Conservation (phyloP, 2,329 filamentous ascomycete species). For the Aspergillus oerlinghausenensis region DNA sequence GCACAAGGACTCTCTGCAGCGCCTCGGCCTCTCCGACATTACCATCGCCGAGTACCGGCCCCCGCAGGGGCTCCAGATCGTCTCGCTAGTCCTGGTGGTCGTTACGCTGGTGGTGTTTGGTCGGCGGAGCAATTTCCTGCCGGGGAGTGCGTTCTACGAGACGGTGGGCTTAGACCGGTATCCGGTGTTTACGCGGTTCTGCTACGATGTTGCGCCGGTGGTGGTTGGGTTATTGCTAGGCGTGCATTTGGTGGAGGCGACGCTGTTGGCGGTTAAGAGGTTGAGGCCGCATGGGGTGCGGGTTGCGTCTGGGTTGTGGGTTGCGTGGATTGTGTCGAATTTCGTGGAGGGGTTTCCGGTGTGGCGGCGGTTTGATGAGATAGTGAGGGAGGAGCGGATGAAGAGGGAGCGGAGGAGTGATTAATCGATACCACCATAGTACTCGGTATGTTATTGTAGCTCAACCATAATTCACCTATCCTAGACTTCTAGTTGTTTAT, state of each 20-base stretch:
- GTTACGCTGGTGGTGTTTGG: slow-evolving; percentile 52
- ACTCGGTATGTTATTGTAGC: neutral
- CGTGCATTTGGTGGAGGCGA: slow-evolving; percentile 64
- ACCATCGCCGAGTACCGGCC: slow-evolving; percentile 50
- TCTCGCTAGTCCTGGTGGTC: slow-evolving; percentile 52
- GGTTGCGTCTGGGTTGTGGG: slow-evolving; percentile 47
- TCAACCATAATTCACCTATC: too few relatives aligned
- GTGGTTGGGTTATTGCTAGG: slow-evolving; percentile 57
- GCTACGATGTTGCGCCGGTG: slow-evolving; percentile 54
- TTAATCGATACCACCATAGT: neutral
- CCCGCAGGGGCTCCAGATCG: slow-evolving; percentile 48
- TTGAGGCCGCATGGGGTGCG: slow-evolving; percentile 51
- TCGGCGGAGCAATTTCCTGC: slow-evolving; percentile 49
- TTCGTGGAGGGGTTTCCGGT: slow-evolving; percentile 52
- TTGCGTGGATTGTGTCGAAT: slow-evolving; percentile 49
- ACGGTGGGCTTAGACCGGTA: slow-evolving; percentile 47
- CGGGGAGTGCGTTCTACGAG: slow-evolving; percentile 49
- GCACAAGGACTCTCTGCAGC: slow-evolving; percentile 56
- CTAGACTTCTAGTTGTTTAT: too few relatives aligned
- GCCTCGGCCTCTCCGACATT: slow-evolving; percentile 58
- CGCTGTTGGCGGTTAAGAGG: slow-evolving; percentile 41
- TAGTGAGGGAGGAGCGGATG: slow-evolving; percentile 39
- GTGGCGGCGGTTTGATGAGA: slow-evolving; percentile 43
- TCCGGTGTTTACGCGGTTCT: slow-evolving; percentile 56
- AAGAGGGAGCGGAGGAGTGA: slow-evolving; percentile 20